Base-by-base conservation (phyloP, 2,329 filamentous ascomycete species). In the Scytalidium sp. region DNA sequence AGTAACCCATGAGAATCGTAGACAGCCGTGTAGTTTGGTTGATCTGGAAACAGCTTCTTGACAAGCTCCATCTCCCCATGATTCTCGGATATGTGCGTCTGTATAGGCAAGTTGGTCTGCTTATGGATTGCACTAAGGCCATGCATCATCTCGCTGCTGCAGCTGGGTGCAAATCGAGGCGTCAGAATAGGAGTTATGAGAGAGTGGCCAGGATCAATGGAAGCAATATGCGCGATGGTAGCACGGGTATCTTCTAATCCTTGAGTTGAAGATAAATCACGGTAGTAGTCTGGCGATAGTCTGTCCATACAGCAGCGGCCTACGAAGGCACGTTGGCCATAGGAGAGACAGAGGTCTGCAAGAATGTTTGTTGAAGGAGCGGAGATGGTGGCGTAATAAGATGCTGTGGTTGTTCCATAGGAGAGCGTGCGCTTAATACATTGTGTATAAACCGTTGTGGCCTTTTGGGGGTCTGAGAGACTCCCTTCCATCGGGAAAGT, bases 291-390 rank as follows among this genome's bases (percentile, higher is more conserved):
- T 0, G 92, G 92, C 32, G 83, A 85, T 3, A 87, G 69, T 23
- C 79, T 78, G 67, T 97, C 90, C 94, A 99, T 97, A 74, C 92
- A 97, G n/a, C 95, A 89, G 39, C 94, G 80, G 25, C 94, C 94
- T 39, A 99, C 81, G 56, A 97, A 88, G 6, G 94, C 94, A 47
- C 94, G 79, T 70, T 99, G 94, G 41, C 94, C 94, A 21, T 81
- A 73, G 0, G 72, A 65, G n/a, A 89, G 76, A 63, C 93, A 97
- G 17, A 97, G 80, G 56, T 90, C 83, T 0, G 92, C 88, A 5
- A 99, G 84, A 7, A 96, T 79, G 65, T 96, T 97, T n/a, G 94
- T 99, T 2, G 91, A 84, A 1, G 81, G 76, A 1, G 96, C 88
- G 66, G 96, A 85, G 55, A 90, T 84, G 21, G 94, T 97, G 51